Evolutionary conservation across 83 land plant genomes (phyloP).

Genomic region (Picea abies): DNA sequence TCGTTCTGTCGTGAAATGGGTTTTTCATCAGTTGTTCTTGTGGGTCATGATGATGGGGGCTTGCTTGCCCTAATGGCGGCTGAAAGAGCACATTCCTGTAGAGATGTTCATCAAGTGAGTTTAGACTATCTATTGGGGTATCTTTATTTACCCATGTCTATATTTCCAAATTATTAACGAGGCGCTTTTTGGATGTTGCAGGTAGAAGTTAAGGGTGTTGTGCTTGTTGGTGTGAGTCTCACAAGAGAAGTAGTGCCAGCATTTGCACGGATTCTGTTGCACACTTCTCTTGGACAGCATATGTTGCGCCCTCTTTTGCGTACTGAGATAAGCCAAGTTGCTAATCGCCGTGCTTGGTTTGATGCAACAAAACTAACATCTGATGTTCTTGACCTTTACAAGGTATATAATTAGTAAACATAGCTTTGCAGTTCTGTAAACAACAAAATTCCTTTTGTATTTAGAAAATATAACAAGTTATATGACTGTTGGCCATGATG

Average conservation of each 20-base stretch:
- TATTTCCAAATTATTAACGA: too few relatives aligned
- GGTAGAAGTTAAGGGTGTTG: conserved; percentile 50
- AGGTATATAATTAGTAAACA: too few relatives aligned
- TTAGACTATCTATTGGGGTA: background rate
- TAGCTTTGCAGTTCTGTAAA: too few relatives aligned
- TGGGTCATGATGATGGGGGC: conserved; percentile 58
- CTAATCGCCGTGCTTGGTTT: conserved; percentile 61
- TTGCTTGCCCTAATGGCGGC: conserved; percentile 57
- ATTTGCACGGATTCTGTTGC: conserved; percentile 42
- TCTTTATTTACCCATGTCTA: too few relatives aligned
- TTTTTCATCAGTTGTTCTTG: conserved; percentile 47
- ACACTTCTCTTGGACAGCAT: conserved; percentile 45
- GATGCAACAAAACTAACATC: conserved; percentile 50
- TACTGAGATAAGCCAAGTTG: conserved; percentile 48
- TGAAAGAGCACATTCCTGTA: conserved; percentile 30
- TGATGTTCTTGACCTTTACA: conserved; percentile 48
- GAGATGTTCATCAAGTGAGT: conserved; percentile 25
- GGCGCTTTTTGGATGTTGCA: too few relatives aligned
- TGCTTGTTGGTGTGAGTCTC: conserved; percentile 39
- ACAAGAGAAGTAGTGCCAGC: conserved; percentile 45
- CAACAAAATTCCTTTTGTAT: background rate
- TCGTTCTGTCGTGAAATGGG: too few relatives aligned
- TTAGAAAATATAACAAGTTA: too few relatives aligned
- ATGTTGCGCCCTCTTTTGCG: conserved; percentile 50
- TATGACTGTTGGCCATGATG: background rate